Conservation (phyloP, 1,284 basidiomycete genomes). For the Heterobasidion occidentale region DNA sequence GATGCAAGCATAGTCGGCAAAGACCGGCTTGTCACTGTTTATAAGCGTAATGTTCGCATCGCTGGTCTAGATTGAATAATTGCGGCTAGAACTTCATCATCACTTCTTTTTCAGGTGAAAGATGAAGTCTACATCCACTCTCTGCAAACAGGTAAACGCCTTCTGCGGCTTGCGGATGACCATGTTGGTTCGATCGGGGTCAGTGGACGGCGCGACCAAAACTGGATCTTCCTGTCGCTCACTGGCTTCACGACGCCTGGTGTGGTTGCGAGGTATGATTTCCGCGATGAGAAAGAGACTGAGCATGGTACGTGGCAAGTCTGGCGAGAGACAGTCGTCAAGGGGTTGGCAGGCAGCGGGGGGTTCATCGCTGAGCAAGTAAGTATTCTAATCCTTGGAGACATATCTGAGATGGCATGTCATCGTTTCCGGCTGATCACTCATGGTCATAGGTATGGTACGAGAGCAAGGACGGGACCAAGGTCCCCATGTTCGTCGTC, state of each 20-base stretch:
- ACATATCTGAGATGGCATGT: neutral
- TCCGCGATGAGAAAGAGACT: constrained; percentile 31
- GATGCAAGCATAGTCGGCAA: constrained; percentile 44
- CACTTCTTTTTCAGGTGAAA: constrained; percentile 45
- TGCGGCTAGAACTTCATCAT: neutral
- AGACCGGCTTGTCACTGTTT: constrained; percentile 57
- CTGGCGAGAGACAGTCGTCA: constrained; percentile 55
- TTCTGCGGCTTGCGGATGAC: constrained; percentile 54
- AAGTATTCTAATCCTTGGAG: neutral
- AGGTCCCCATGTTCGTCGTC: constrained; percentile 84
- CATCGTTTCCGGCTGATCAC: neutral
- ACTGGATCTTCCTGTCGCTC: constrained; percentile 65
- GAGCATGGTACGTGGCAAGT: constrained; percentile 42
- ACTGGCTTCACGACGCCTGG: constrained; percentile 73
- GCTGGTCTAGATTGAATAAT: neutral
- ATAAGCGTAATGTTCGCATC: constrained; percentile 63
- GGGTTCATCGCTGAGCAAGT: constrained; percentile 73
- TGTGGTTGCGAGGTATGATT: constrained; percentile 57
- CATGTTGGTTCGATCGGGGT: constrained; percentile 66
- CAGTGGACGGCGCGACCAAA: constrained; percentile 44
- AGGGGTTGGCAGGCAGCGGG: constrained; percentile 52
- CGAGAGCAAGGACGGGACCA: constrained; percentile 73
- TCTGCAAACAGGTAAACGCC: constrained; percentile 43
- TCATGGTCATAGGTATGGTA: constrained; percentile 54
- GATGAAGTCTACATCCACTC: constrained; percentile 78